Evolutionary conservation across 2,329 filamentous ascomycete genomes (phyloP).

Genomic region (Huntiella savannae): DNA sequence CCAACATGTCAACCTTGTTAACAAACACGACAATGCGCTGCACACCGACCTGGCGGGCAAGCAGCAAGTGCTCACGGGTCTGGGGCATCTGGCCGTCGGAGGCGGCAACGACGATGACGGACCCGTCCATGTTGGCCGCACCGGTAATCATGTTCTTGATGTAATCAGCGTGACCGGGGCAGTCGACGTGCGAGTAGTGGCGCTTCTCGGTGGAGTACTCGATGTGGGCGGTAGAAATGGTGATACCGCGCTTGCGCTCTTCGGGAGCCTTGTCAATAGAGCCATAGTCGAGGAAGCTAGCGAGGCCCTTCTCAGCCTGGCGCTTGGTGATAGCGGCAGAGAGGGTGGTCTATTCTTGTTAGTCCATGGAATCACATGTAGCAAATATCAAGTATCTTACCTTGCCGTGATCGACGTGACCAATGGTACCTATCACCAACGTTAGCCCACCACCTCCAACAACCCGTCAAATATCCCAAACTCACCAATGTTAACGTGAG

Average conservation of each 20-base stretch:
- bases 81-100: slow-evolving; percentile 99
- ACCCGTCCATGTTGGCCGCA: slow-evolving; percentile 97
- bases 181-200: slow-evolving; percentile 99
- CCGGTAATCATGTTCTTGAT: slow-evolving; percentile 99
- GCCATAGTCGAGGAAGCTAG: slow-evolving; percentile 91
- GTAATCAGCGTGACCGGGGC: slow-evolving; percentile 99
- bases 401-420: slow-evolving; percentile 99
- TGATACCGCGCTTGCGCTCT: slow-evolving; percentile 99
- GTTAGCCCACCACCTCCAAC: slow-evolving; percentile 11
- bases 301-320: slow-evolving; percentile 83
- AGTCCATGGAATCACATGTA: background rate
- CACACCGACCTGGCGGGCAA: slow-evolving; percentile 94
- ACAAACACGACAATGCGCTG: slow-evolving; percentile 98
- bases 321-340: slow-evolving; percentile 98
- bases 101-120: slow-evolving; percentile 95
- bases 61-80: slow-evolving; percentile 92
- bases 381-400: slow-evolving; percentile 26
- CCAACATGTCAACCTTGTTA: slow-evolving; percentile 96
- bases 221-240: slow-evolving; percentile 95
- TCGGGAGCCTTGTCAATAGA: slow-evolving; percentile 98
- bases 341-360: slow-evolving; percentile 60
- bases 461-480: background rate
- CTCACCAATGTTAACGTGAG: slow-evolving; percentile 93
- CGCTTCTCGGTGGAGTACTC: slow-evolving; percentile 88
- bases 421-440: slow-evolving; percentile 60